These are phyloP conservation scores for Pythium aphanidermatum DNA, from an alignment of 352 stramenopile genomes.

Conservation along the genomic window DNA sequence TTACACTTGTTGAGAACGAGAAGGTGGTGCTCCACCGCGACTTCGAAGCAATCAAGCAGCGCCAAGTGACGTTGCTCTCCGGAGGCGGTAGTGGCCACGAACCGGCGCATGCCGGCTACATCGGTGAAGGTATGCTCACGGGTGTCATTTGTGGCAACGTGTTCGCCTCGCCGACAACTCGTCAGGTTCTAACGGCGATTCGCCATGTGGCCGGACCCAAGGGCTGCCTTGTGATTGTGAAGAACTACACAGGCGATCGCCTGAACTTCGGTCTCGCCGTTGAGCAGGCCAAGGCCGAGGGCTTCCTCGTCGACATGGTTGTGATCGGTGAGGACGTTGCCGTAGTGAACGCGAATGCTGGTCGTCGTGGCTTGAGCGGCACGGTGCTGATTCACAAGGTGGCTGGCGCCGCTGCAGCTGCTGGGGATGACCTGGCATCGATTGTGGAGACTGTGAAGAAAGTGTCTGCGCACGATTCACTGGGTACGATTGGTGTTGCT, in stretches of 20 bases:
- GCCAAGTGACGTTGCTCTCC: conserved; percentile 73
- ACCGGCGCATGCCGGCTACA: conserved; percentile 95
- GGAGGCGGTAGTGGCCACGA: conserved; percentile 89
- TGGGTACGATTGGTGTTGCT: conserved; percentile 94
- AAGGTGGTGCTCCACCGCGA: conserved; percentile 71
- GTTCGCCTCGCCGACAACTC: conserved; percentile 94
- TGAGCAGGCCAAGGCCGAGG: conserved; percentile 92
- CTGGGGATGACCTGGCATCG: conserved; percentile 68
- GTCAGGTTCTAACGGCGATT: conserved; percentile 95
- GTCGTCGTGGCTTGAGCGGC: conserved; percentile 94
- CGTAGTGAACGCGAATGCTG: conserved; percentile 92
- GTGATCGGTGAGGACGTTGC: conserved; percentile 94
- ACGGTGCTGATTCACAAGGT: conserved; percentile 98
- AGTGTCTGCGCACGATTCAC: conserved; percentile 44
- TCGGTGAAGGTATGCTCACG: conserved; percentile 95
- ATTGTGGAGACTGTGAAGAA: conserved; percentile 62
- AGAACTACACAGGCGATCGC: conserved; percentile 99
- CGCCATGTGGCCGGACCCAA: conserved; percentile 66
- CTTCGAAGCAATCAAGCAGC: conserved; percentile 50
- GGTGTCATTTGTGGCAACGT: conserved; percentile 95
- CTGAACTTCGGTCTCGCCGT: conserved; percentile 98
- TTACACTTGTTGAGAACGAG: conserved; percentile 54
- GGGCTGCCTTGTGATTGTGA: conserved; percentile 96
- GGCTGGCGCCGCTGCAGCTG: conserved; percentile 84
- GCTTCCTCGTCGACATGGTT: conserved; percentile 91